Conservation (phyloP, 768 basidiomycete genomes). For the Agaricus blazei region DNA sequence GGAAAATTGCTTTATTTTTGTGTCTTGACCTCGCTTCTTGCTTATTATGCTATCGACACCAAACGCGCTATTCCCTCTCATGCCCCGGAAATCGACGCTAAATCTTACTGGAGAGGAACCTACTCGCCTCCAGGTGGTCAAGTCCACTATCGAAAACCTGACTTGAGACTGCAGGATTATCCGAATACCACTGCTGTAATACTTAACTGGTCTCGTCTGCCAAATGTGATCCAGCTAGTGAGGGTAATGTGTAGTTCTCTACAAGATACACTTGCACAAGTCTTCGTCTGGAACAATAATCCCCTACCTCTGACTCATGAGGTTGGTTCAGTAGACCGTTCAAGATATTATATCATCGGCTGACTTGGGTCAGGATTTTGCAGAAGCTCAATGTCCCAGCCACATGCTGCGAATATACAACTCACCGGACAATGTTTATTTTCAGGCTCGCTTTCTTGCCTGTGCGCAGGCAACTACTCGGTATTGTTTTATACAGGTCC, state of each 20-base stretch:
- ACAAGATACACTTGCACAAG: constrained; percentile 38
- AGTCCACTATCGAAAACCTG: background rate
- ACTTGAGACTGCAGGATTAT: constrained; percentile 8
- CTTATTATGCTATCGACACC: background rate
- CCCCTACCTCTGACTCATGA: constrained; percentile 33
- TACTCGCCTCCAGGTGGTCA: constrained; percentile 5
- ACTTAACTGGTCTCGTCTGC: constrained; percentile 64
- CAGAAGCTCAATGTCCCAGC: constrained; percentile 33
- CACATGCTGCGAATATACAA: constrained; percentile 49
- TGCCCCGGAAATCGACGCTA: background rate
- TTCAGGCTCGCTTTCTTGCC: constrained; percentile 57
- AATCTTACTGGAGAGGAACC: constrained; percentile 1
- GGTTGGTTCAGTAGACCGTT: constrained; percentile 26
- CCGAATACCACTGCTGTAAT: constrained; percentile 51
- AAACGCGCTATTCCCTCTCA: background rate
- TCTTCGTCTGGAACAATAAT: constrained; percentile 64
- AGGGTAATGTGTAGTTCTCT: constrained; percentile 47
- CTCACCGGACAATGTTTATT: constrained; percentile 52
- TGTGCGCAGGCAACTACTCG: constrained; percentile 45
- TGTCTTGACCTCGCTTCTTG: constrained; percentile 1
- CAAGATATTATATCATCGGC: background rate
- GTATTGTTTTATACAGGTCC: constrained; percentile 62
- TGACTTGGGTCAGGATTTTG: constrained; percentile 32
- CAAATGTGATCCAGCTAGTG: constrained; percentile 54
- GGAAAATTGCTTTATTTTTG: background rate